These are phyloP conservation scores for Quercus variabilis DNA, from an alignment of 306 rosid genomes.

Conservation along the genomic window DNA sequence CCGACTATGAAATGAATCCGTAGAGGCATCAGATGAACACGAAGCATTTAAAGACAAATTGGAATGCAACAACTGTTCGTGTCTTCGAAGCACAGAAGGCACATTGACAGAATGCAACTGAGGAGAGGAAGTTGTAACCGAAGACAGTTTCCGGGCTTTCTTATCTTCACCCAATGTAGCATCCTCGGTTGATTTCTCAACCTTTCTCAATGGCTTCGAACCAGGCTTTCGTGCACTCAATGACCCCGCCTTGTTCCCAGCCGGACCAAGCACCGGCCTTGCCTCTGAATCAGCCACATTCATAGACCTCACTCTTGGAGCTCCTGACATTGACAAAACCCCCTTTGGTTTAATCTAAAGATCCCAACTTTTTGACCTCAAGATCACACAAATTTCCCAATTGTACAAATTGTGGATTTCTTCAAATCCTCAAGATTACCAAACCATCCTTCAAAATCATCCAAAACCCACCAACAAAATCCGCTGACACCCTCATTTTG, in stretches of 20 bases:
- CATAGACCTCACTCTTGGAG: slow-evolving; percentile 81
- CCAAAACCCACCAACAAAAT: slow-evolving; percentile 25
- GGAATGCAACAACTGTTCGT: slow-evolving; percentile 67
- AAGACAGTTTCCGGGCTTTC: slow-evolving; percentile 41
- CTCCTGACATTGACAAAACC: slow-evolving; percentile 55
- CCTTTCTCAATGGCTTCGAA: slow-evolving; percentile 58
- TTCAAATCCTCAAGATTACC: slow-evolving; percentile 15
- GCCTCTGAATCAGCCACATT: slow-evolving; percentile 74
- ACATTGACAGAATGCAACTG: slow-evolving; percentile 42
- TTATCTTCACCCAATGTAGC: slow-evolving; percentile 51
- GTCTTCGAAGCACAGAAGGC: slow-evolving; percentile 63
- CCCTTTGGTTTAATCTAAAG: background rate
- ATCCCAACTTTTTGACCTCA: background rate
- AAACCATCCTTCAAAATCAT: slow-evolving; percentile 5
- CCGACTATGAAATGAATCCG: slow-evolving; percentile 77
- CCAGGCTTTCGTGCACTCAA: slow-evolving; percentile 45
- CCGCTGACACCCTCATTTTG: slow-evolving; percentile 23
- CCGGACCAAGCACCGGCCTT: slow-evolving; percentile 67
- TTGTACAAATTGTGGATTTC: slow-evolving; percentile 14
- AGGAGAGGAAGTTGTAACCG: slow-evolving; percentile 38
- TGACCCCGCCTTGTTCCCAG: slow-evolving; percentile 66
- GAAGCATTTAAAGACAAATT: slow-evolving; percentile 73
- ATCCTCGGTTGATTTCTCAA: slow-evolving; percentile 44
- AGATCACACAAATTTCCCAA: slow-evolving; percentile 5
- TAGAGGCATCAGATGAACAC: slow-evolving; percentile 86